phyloP scores from a whole-genome alignment of 2,329 filamentous ascomycete species.

The Colletotrichum spinosum region DNA sequence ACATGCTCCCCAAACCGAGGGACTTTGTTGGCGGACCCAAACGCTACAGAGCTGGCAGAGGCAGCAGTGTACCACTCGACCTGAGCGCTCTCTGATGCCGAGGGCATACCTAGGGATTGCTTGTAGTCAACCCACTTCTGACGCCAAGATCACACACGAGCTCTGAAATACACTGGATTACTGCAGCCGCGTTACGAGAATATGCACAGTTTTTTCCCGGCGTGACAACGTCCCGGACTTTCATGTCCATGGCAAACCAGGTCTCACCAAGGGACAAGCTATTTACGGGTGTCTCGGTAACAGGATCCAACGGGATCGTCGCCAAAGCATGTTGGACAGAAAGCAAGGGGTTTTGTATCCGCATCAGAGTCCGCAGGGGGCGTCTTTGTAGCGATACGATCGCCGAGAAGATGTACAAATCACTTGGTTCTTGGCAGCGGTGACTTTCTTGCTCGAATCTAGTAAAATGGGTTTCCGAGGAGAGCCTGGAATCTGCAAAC shows the following conservation, averaged over 20 bases:
- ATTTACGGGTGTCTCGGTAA: too few relatives aligned
- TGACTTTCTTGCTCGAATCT: background rate
- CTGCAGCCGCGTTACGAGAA: too few relatives aligned
- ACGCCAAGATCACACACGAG: background rate
- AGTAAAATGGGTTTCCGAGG: background rate
- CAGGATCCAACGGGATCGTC: too few relatives aligned
- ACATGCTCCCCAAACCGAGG: constrained; percentile 84
- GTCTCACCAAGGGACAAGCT: too few relatives aligned
- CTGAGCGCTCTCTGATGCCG: constrained; percentile 65
- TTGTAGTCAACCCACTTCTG: background rate
- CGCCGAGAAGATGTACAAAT: constrained; percentile 22
- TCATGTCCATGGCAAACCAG: too few relatives aligned
- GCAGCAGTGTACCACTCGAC: constrained; percentile 93
- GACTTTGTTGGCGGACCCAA: constrained; percentile 80
- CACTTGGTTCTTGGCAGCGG: constrained; percentile 13
- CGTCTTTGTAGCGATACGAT: constrained; percentile 26
- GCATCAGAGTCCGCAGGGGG: constrained; percentile 6
- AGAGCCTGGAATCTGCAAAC: background rate
- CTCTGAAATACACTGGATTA: too few relatives aligned
- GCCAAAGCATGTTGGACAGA: too few relatives aligned
- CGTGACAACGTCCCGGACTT: too few relatives aligned
- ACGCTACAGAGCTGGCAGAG: constrained; percentile 89
- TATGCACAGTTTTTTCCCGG: too few relatives aligned
- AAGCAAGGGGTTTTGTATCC: background rate
- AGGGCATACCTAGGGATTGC: background rate